Base-by-base conservation (phyloP, 345 rosid species). In the Citrus maxima region DNA sequence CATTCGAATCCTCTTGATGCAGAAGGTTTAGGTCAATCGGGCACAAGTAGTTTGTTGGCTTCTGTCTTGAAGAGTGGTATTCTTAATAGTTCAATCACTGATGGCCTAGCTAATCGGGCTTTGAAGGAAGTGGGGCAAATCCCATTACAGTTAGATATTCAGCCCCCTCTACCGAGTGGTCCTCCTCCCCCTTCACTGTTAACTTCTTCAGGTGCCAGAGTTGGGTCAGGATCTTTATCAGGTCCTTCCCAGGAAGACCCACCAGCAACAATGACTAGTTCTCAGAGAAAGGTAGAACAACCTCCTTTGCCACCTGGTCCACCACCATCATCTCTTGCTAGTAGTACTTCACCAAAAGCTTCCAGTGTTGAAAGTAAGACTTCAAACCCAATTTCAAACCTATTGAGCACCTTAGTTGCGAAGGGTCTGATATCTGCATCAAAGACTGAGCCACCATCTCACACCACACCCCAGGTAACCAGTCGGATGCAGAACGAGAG, bases 401-500 rank as follows among this genome's bases (percentile, higher is more conserved):
- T 96, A 82, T 86, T 96, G 87, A 90, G 94, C 90, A 85, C 98
- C n/a, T 89, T 96, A 79, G 94, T 92, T 82, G 89, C 97, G 22
- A 94, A 92, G 88, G 98, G 99, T 76, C 80, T 94, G 87, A 95
- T 96, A 85, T 90, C 95, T 77, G 89, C 94, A 74, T 88, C 95
- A 25, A 91, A 90, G 85, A 76, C 84, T 0, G 90, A 87, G 74
- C 76, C 87, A 49, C 35, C 88, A 67, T 82, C 94, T 21, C 78
- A 70, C 6, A 51, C 46, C 7, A 79, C 85, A 40, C 40, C 80
- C 34, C 85, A 86, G 78, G 61, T 79, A 58, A 83, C 86, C 77
- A 73, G 68, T 73, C 72, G 27, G 73, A 72, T 76, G 76, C 83
- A 82, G 80, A 87, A 85, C 30, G 82, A 79, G 75, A 86, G 86